Percentiles rank a stretch among this genome's conserved stretches.
These are phyloP conservation scores for Beauveria medogensis DNA, from an alignment of 2,329 filamentous ascomycete genomes.

Conservation along the genomic window DNA sequence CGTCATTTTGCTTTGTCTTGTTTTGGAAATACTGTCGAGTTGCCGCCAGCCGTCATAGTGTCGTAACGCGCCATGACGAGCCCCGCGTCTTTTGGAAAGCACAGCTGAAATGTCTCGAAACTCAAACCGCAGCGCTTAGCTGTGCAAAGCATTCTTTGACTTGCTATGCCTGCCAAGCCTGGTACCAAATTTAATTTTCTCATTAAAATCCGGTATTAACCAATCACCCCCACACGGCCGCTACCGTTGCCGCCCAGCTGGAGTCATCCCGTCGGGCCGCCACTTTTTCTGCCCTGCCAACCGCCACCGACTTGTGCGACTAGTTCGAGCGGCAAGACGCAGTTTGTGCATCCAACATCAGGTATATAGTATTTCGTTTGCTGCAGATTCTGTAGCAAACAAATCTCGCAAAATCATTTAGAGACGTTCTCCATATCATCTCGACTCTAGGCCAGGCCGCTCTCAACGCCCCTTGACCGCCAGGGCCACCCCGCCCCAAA, in stretches of 20 bases:
- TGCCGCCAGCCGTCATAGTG: no score
- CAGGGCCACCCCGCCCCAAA: conserved; percentile 9
- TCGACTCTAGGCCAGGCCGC: neutral
- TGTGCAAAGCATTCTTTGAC: neutral
- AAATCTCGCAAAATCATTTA: neutral
- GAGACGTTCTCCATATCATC: neutral
- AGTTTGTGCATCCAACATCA: conserved; percentile 1
- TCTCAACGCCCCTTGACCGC: neutral
- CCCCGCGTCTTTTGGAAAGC: neutral
- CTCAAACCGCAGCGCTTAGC: neutral
- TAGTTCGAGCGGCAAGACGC: neutral
- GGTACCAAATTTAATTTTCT: neutral
- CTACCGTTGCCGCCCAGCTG: conserved; percentile 10
- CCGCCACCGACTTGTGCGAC: conserved; percentile 6
- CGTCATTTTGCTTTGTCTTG: no score
- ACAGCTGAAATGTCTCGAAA: neutral
- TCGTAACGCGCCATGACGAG: no score
- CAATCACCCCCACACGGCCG: conserved; percentile 7
- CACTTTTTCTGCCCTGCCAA: conserved; percentile 11
- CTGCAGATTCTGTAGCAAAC: neutral
- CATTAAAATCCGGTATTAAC: neutral
- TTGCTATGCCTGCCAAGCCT: neutral
- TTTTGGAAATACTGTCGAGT: no score
- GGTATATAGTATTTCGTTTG: neutral
- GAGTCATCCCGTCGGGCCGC: conserved; percentile 10